Evolutionary conservation across 1,139 yeast genomes (phyloP).

Genomic region (Blastobotrys petasosporus): DNA sequence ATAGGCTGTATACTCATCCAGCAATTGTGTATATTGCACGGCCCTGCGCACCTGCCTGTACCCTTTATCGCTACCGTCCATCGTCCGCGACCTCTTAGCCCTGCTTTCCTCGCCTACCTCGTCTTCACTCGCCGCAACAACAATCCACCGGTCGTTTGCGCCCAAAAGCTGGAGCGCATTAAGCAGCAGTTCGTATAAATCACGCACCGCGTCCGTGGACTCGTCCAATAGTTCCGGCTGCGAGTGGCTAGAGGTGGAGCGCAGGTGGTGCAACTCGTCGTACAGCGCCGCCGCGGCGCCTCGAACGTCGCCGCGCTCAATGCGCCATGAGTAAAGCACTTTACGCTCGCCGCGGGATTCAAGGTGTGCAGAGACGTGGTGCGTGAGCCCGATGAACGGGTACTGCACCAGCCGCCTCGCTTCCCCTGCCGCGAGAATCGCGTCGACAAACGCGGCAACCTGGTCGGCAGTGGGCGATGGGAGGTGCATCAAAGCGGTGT

Average conservation of each 20-base stretch:
- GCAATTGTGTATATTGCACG: slow-evolving; percentile 18
- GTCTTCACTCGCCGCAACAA: slow-evolving; percentile 17
- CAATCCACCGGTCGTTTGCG: slow-evolving; percentile 30
- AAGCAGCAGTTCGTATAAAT: slow-evolving; percentile 24
- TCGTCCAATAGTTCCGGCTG: background rate
- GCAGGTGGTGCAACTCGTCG: slow-evolving; percentile 7
- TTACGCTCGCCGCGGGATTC: slow-evolving; percentile 1
- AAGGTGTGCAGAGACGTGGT: slow-evolving; percentile 22
- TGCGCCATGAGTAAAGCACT: slow-evolving; percentile 32
- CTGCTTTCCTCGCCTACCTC: slow-evolving; percentile 1
- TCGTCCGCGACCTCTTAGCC: slow-evolving; percentile 6
- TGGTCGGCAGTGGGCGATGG: slow-evolving; percentile 6
- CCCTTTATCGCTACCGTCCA: slow-evolving; percentile 8
- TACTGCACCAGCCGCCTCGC: slow-evolving; percentile 24
- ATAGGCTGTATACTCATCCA: slow-evolving; percentile 17
- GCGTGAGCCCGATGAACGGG: slow-evolving; percentile 31
- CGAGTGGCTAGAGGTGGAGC: background rate
- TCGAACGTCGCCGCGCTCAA: slow-evolving; percentile 30
- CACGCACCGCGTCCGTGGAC: slow-evolving; percentile 9
- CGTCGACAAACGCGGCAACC: slow-evolving; percentile 18
- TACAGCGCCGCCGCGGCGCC: slow-evolving; percentile 22
- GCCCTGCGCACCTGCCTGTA: slow-evolving; percentile 17
- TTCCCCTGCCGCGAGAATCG: slow-evolving; percentile 23
- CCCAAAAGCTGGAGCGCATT: slow-evolving; percentile 28
- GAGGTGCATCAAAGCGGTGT: slow-evolving; percentile 24